A percentile compares a stretch with the other conserved stretches of the same genome.
phyloP scores from a whole-genome alignment of 768 basidiomycete genomes.

The Pulveroboletus sp. region DNA sequence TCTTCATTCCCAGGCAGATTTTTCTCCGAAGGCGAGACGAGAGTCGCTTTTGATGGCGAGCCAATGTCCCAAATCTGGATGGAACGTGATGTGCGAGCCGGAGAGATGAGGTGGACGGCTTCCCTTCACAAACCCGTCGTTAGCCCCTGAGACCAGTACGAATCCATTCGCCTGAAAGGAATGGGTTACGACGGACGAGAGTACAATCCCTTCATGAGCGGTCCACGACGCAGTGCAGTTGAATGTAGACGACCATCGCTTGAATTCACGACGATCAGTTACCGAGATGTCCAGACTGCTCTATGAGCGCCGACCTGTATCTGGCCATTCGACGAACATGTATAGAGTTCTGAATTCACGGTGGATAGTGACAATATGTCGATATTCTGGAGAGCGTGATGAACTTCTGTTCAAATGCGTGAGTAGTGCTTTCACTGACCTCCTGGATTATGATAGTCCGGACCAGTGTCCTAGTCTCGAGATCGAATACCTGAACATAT shows the following conservation, averaged over 20 bases:
- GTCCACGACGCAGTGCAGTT: constrained; percentile 80
- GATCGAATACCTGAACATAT: constrained; percentile 83
- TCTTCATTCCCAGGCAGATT: constrained; percentile 9
- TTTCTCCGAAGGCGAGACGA: not conserved
- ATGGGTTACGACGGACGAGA: constrained; percentile 66
- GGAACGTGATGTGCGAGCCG: not conserved
- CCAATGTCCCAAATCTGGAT: constrained; percentile 52
- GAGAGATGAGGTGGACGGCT: not conserved
- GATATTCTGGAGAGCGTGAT: constrained; percentile 43
- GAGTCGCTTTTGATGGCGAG: constrained; percentile 13
- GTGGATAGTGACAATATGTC: constrained; percentile 82
- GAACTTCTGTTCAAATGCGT: not conserved
- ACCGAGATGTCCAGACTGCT: not conserved
- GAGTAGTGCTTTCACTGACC: constrained; percentile 34
- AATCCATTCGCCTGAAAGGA: constrained; percentile 21
- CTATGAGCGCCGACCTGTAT: constrained; percentile 49
- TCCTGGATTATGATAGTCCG: constrained; percentile 85
- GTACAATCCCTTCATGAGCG: constrained; percentile 75
- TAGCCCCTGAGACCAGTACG: constrained; percentile 72
- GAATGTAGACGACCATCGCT: constrained; percentile 84
- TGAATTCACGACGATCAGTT: not conserved
- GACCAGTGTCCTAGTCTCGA: constrained; percentile 84
- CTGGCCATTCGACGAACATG: constrained; percentile 61
- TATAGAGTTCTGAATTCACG: constrained; percentile 59
- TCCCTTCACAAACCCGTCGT: constrained; percentile 83